Percentiles rank a stretch among this genome's conserved stretches.
These are phyloP conservation scores for Russula emetica DNA, from an alignment of 768 basidiomycete genomes.

Conservation along the genomic window DNA sequence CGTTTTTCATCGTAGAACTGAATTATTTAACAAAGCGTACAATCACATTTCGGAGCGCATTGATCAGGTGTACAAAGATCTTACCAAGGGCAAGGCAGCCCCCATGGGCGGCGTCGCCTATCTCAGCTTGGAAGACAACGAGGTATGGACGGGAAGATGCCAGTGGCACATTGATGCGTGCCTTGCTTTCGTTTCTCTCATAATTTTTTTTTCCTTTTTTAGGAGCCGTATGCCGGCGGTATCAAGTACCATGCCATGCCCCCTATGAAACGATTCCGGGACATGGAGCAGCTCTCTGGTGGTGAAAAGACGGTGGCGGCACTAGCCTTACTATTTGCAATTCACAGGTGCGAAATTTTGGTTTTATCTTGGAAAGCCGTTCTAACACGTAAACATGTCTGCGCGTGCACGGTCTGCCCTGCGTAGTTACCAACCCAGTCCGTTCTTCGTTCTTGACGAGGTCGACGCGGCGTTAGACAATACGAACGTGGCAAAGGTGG, in stretches of 20 bases:
- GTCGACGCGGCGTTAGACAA: conserved; percentile 97
- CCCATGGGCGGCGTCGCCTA: conserved; percentile 97
- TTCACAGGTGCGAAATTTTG: conserved; percentile 64
- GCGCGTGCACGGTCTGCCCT: background rate
- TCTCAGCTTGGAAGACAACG: conserved; percentile 90
- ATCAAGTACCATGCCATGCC: conserved; percentile 99
- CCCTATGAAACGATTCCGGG: conserved; percentile 97
- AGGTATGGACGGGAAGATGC: conserved; percentile 48
- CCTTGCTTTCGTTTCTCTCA: background rate
- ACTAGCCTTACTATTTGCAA: conserved; percentile 92
- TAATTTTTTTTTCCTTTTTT: conserved; percentile 8
- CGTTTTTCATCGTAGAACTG: conserved; percentile 42
- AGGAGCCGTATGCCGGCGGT: conserved; percentile 83
- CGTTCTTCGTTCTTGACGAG: conserved; percentile 98
- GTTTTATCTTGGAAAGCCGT: background rate
- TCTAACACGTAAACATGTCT: background rate
- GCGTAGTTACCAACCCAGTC: conserved; percentile 86
- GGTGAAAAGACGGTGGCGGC: conserved; percentile 99
- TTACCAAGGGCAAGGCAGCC: conserved; percentile 91
- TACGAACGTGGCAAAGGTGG: conserved; percentile 96
- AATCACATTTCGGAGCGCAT: conserved; percentile 93
- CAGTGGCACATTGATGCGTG: background rate
- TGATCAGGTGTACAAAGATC: conserved; percentile 94
- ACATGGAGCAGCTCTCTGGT: conserved; percentile 98
- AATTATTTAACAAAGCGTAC: conserved; percentile 94